phyloP scores from a whole-genome alignment of 179 eudicot species.

The Corrigiola litoralis region DNA sequence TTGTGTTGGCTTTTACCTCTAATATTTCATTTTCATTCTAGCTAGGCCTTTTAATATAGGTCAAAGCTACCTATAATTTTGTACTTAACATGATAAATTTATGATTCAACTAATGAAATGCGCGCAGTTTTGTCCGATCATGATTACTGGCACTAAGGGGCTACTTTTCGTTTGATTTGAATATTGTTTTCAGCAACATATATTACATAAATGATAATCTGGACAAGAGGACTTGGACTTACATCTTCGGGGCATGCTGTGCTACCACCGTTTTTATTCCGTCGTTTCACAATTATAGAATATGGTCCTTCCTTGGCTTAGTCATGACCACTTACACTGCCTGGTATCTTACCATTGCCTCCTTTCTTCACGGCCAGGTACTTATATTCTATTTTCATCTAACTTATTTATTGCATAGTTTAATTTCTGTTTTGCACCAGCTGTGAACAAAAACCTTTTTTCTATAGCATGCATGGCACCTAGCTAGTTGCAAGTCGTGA shows the following conservation, averaged over 20 bases:
- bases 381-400: too few species aligned
- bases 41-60: background rate
- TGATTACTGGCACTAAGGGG: slow-evolving; percentile 5
- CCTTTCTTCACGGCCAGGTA: slow-evolving; percentile 47
- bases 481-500: slow-evolving; percentile 13
- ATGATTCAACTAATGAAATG: background rate
- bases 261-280: slow-evolving; percentile 52
- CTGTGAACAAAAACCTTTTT: too few species aligned
- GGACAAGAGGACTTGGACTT: slow-evolving; percentile 54
- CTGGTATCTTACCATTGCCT: slow-evolving; percentile 46
- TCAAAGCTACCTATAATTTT: background rate
- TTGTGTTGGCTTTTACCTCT: background rate
- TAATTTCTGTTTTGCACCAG: too few species aligned
- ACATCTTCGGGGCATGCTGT: slow-evolving; percentile 53
- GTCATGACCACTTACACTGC: slow-evolving; percentile 50
- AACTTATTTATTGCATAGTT: background rate
- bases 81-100: slow-evolving; percentile 2
- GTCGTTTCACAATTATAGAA: slow-evolving; percentile 46
- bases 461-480: too few species aligned
- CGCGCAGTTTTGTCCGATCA: background rate
- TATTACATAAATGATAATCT: slow-evolving; percentile 48
- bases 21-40: background rate
- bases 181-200: slow-evolving; percentile 35
- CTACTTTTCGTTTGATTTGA: background rate
- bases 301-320: slow-evolving; percentile 48